phyloP scores from a whole-genome alignment of 2,329 filamentous ascomycete genomes.

The Fusarium sororula region DNA sequence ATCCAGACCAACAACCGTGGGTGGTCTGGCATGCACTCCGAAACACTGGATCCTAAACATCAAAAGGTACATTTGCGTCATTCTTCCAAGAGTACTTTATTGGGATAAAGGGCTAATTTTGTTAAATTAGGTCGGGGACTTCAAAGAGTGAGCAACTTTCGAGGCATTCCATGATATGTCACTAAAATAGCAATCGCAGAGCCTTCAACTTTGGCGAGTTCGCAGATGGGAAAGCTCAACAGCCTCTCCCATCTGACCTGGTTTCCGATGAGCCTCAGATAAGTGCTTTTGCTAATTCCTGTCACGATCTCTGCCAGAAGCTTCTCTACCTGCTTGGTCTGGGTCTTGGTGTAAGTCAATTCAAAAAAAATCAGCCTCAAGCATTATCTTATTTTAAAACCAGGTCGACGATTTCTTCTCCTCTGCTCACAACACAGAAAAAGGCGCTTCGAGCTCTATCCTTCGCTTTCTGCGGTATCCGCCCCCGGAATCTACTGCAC shows the following conservation, averaged over 20 bases:
- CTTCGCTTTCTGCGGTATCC: conserved; percentile 81
- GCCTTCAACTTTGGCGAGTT: conserved; percentile 94
- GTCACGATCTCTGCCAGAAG: conserved; percentile 75
- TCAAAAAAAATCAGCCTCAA: neutral
- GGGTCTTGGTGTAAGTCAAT: conserved; percentile 69
- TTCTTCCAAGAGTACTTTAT: neutral
- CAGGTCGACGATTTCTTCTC: conserved; percentile 64
- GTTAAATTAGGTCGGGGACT: conserved; percentile 73
- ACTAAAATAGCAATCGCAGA: conserved; percentile 55
- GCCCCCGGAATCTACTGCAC: conserved; percentile 54
- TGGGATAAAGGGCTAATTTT: neutral
- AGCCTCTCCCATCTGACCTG: conserved; percentile 77
- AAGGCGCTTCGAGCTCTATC: conserved; percentile 64
- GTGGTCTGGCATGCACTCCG: conserved; percentile 88
- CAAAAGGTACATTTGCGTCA: conserved; percentile 66
- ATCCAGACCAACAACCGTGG: conserved; percentile 86
- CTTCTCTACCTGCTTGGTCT: conserved; percentile 81
- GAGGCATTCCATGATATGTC: neutral
- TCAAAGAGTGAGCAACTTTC: conserved; percentile 75
- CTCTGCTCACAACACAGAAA: conserved; percentile 56
- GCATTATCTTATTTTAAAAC: conserved; percentile 1
- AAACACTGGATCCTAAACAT: conserved; percentile 85
- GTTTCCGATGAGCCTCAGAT: conserved; percentile 68
- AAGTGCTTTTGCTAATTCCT: conserved; percentile 72
- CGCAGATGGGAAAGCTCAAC: conserved; percentile 71